Conservation (phyloP, 495 filamentous ascomycete species). For the Trichoderma gamsii region DNA sequence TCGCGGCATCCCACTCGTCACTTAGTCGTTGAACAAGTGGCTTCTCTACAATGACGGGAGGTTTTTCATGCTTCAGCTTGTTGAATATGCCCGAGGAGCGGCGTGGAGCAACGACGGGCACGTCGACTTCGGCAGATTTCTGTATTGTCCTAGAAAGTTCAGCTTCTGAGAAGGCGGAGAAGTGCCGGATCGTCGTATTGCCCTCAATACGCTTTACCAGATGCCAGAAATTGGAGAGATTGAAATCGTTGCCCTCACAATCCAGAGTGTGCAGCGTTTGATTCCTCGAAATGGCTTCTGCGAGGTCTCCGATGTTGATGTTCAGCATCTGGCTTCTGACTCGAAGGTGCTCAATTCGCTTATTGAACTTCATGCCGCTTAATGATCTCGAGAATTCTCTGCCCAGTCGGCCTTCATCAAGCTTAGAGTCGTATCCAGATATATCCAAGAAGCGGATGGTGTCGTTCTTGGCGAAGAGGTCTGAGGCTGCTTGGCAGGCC, state of each 20-base stretch:
- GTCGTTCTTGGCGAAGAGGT: conserved; percentile 71
- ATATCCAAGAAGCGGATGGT: conserved; percentile 76
- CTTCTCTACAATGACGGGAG: background rate
- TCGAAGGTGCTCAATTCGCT: conserved; percentile 63
- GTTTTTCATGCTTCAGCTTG: conserved; percentile 2
- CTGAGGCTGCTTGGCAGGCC: conserved; percentile 65
- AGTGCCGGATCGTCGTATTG: conserved; percentile 26
- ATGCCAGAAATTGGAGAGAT: conserved; percentile 31
- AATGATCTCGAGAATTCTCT: conserved; percentile 75
- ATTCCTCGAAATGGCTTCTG: conserved; percentile 32
- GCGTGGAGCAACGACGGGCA: background rate
- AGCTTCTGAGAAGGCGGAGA: conserved; percentile 23
- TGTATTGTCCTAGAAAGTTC: conserved; percentile 16
- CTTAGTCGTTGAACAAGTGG: conserved; percentile 3
- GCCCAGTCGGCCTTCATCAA: conserved; percentile 81
- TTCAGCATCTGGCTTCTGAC: conserved; percentile 57
- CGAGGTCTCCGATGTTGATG: conserved; percentile 45
- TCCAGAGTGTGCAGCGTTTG: conserved; percentile 32
- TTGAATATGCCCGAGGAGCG: background rate
- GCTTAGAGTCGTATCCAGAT: conserved; percentile 80
- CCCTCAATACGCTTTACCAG: conserved; percentile 26
- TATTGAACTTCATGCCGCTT: conserved; percentile 69
- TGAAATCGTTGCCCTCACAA: conserved; percentile 36
- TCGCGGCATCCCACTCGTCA: conserved; percentile 13
- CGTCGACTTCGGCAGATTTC: conserved; percentile 11